A percentile compares a stretch with the other conserved stretches of the same genome.
phyloP scores from a whole-genome alignment of 2,329 filamentous ascomycete species.

The Alternaria longipes region DNA sequence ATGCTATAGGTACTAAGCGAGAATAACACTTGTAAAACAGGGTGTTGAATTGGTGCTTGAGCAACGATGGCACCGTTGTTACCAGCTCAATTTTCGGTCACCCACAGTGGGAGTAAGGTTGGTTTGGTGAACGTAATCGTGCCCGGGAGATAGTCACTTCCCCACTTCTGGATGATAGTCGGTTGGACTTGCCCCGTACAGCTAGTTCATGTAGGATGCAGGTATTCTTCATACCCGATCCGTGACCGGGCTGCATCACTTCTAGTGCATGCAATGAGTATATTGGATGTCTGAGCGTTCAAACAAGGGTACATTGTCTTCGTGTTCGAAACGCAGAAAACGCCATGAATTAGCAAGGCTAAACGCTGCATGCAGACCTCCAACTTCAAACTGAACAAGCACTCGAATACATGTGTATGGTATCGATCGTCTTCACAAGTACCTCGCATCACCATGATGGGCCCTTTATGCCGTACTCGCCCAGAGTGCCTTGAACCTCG shows the following conservation, averaged over 20 bases:
- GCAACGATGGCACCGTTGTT: background rate
- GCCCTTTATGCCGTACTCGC: slow-evolving; percentile 25
- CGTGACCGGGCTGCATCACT: background rate
- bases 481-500: slow-evolving; percentile 41
- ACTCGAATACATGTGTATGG: slow-evolving; percentile 14
- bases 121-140: slow-evolving; percentile 1
- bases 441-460: background rate
- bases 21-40: background rate
- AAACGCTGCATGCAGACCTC: background rate
- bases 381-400: background rate
- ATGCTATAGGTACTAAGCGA: background rate
- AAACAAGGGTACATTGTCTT: background rate
- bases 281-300: background rate
- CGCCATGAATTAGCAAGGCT: background rate
- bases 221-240: background rate
- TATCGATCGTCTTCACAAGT: background rate
- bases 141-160: slow-evolving; percentile 12
- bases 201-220: slow-evolving; percentile 19
- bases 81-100: background rate
- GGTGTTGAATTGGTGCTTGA: background rate
- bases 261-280: background rate
- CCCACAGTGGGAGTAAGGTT: background rate
- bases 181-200: slow-evolving; percentile 27
- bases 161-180: slow-evolving; percentile 25
- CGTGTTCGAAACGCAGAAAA: background rate